Base-by-base conservation (phyloP, 176 grass and related monocot genomes). In the Pharus latifolius region DNA sequence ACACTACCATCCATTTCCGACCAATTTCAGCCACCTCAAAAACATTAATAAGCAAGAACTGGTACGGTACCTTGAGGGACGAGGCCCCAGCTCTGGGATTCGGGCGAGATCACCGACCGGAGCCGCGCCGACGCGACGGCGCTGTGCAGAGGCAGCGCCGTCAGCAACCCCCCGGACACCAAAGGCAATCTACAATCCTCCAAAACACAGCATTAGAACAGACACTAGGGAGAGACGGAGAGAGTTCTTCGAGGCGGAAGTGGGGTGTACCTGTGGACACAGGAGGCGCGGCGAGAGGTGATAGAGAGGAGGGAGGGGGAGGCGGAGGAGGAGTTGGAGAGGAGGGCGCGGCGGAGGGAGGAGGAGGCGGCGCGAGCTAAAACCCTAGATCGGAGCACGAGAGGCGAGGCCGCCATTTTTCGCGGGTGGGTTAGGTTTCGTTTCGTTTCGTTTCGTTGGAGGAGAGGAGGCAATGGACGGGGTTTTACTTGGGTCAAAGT, bases 31-130 rank as follows among this genome's bases (percentile, higher is more conserved):
- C 40, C 14, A 37, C 27, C 28, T 35, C n/a, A 65, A 31, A 27
- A 75, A 66, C 18, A n/a, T 17, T 4, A 15, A 73, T 37, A 27
- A 31, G 50, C 32, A 82, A 62, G 30, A 38, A 49, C 6, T 25
- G n/a, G n/a, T n/a, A n/a, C n/a, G n/a, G 18, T 28, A 95, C 86
- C 91, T 95, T 90, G 80, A n/a, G 91, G 91, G 65, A 95, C 70
- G 48, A 84, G 66, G 11, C 91, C 87, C 91, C 86, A 95, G 49
- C 76, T 76, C 42, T 89, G 91, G 2, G 91, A 95, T 16, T 90
- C 83, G 2, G 86, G 55, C 1, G 86, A 60, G 62, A 95, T 84
- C 22, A 80, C 58, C 24, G 86, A 95, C 20, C 23, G 70, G 9
- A 95, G 77, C 25, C 91, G 72, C 20, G 83, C 77, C 0, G 83